Evolutionary conservation across 2,329 filamentous ascomycete genomes (phyloP), one percentile per base, ranked within the genome.

Genomic region (Aspergillus sp.): DNA sequence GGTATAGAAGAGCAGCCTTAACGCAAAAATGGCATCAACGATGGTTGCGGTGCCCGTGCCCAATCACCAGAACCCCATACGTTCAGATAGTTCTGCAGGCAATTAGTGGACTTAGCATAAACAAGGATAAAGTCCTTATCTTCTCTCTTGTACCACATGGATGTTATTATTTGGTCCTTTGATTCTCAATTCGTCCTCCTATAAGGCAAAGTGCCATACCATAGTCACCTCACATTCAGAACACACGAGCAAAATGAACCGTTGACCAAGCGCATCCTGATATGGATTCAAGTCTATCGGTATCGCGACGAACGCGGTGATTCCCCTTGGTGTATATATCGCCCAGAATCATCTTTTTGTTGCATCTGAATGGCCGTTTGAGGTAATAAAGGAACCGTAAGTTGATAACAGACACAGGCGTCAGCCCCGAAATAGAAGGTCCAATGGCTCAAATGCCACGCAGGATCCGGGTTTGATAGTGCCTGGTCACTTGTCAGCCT

Each of bases 11-110:
- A 82, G 81, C n/a, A 86, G 75, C 0, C 82, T 83, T 58, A 79
- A 85, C 0, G 84, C 82, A n/a, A 84, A 71, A 2, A 80, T 74
- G 0, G 80, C 81, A 0, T 82, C 84, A 31, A 85, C 71, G 54
- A 87, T 85, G 10, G 80, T 83, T 1, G 82, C 82, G 0, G 79
- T 68, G 0, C 84, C 84, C 32, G 82, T 87, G 0, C 82, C 85
- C 4, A 83, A 77, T 63, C 88, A 88, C 86, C 86, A 89, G 47
- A 82, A 81, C 0, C 84, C 84, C 12, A 87, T 81, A 0, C 86
- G 78, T 24, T 83, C 73, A 0, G 85, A 84, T 71, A 88, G 86
- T 67, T 88, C 84, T 62, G 73, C 70, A 54, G 64, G 32, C 4
- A 31, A 10, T 58, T 54, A 58, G 45, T n/a, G 52, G 45, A 26